Conservation (phyloP, 2,329 filamentous ascomycete species). For the Ophiosphaerella herpotricha region DNA sequence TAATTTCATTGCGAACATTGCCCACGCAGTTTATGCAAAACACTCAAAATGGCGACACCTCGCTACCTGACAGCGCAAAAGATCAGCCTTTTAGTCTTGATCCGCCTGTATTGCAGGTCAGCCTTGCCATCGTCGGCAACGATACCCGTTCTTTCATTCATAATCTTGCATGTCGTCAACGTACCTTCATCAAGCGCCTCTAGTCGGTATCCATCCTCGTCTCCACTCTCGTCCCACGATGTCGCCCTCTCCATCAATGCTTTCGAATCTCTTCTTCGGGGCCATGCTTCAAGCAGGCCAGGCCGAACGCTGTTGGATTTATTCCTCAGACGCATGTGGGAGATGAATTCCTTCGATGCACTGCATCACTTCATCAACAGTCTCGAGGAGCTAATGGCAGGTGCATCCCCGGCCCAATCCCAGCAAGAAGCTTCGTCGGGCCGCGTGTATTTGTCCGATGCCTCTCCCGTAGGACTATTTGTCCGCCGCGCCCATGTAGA, state of each 20-base stretch:
- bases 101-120: constrained; percentile 79
- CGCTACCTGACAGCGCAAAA: constrained; percentile 89
- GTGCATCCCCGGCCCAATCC: constrained; percentile 46
- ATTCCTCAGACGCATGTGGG: constrained; percentile 81
- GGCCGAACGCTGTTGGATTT: constrained; percentile 86
- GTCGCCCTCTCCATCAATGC: constrained; percentile 42
- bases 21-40: neutral
- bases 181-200: constrained; percentile 26
- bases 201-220: constrained; percentile 19
- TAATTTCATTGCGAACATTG: no score
- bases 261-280: constrained; percentile 54
- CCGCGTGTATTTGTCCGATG: constrained; percentile 67
- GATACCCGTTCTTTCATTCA: constrained; percentile 76
- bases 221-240: constrained; percentile 38
- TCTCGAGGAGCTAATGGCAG: constrained; percentile 59
- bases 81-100: constrained; percentile 77
- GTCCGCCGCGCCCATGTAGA: constrained; percentile 78
- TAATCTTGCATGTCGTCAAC: constrained; percentile 69
- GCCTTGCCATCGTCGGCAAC: constrained; percentile 71
- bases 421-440: constrained; percentile 29
- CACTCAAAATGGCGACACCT: constrained; percentile 60
- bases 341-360: constrained; percentile 78
- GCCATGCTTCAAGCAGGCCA: constrained; percentile 61
- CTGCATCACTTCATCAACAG: constrained; percentile 76
- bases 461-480: constrained; percentile 81